Conservation (phyloP, 306 rosid species). For the Urtica urens region DNA sequence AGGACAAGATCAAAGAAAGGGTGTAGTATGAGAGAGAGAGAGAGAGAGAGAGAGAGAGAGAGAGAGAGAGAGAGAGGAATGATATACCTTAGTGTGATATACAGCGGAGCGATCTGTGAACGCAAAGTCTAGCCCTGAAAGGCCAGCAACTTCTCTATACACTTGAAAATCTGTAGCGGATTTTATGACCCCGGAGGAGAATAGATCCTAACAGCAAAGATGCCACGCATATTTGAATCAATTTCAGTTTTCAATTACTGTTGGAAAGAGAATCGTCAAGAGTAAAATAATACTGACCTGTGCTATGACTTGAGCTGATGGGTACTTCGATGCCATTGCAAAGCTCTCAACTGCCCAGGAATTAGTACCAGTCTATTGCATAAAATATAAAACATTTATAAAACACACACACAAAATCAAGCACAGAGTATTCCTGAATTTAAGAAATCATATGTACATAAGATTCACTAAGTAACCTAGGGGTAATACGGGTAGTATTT, state of each 20-base stretch:
- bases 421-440: no score
- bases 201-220: slow-evolving; percentile 54
- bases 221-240: slow-evolving; percentile 13
- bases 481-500: no score
- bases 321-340: slow-evolving; percentile 77
- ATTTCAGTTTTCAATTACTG: slow-evolving; percentile 7
- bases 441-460: no score
- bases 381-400: no score
- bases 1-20: slow-evolving; percentile 3
- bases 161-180: slow-evolving; percentile 93
- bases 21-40: slow-evolving; percentile 2
- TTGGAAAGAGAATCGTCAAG: not conserved
- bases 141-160: slow-evolving; percentile 79
- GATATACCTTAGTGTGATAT: slow-evolving; percentile 84
- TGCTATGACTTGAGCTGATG: slow-evolving; percentile 60
- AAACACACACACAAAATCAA: no score
- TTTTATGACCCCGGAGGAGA: slow-evolving; percentile 80
- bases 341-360: slow-evolving; percentile 87
- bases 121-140: slow-evolving; percentile 95
- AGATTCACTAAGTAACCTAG: no score
- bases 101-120: slow-evolving; percentile 72
- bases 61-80: slow-evolving; percentile 16
- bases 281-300: slow-evolving; percentile 45
- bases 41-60: slow-evolving; percentile 13
- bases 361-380: slow-evolving; percentile 74